Percentiles rank a stretch among this genome's conserved stretches.
phyloP scores from a whole-genome alignment of 805 yeast species.

The Candida maesae region DNA sequence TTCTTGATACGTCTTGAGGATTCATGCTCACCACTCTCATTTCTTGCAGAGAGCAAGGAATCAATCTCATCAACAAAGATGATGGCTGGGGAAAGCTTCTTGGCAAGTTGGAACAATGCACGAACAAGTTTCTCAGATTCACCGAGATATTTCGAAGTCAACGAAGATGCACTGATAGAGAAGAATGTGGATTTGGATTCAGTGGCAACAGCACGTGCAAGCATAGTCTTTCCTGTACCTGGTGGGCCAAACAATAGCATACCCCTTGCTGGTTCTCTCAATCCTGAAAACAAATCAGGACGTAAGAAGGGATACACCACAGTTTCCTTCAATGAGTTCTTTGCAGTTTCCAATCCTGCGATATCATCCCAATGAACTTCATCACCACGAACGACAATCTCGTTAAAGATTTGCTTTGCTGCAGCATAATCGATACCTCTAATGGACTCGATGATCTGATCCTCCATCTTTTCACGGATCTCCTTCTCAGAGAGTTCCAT shows the following conservation, averaged over 20 bases:
- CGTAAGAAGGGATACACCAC: conserved; percentile 95
- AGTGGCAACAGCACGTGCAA: conserved; percentile 96
- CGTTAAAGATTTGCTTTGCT: conserved; percentile 82
- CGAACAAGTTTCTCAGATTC: conserved; percentile 92
- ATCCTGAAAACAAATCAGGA: conserved; percentile 88
- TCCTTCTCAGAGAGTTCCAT: conserved; percentile 27
- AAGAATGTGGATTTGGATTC: conserved; percentile 94
- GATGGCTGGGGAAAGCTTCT: conserved; percentile 85
- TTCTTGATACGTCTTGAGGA: conserved; percentile 88
- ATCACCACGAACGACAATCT: conserved; percentile 87
- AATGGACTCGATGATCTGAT: conserved; percentile 30
- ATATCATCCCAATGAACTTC: conserved; percentile 95
- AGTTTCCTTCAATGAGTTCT: conserved; percentile 85
- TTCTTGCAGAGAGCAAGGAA: conserved; percentile 78
- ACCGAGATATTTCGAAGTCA: conserved; percentile 76
- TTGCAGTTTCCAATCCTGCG: conserved; percentile 88
- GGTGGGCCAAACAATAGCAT: conserved; percentile 97
- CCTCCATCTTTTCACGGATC: conserved; percentile 28
- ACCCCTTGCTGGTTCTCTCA: conserved; percentile 94
- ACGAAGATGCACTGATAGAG: conserved; percentile 85
- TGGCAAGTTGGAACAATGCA: conserved; percentile 83
- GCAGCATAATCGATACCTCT: conserved; percentile 75
- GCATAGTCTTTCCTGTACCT: conserved; percentile 97
- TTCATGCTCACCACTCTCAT: conserved; percentile 72
- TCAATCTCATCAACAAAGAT: conserved; percentile 97